Conservation (phyloP, 495 filamentous ascomycete species). For the Neurospora sp. region DNA sequence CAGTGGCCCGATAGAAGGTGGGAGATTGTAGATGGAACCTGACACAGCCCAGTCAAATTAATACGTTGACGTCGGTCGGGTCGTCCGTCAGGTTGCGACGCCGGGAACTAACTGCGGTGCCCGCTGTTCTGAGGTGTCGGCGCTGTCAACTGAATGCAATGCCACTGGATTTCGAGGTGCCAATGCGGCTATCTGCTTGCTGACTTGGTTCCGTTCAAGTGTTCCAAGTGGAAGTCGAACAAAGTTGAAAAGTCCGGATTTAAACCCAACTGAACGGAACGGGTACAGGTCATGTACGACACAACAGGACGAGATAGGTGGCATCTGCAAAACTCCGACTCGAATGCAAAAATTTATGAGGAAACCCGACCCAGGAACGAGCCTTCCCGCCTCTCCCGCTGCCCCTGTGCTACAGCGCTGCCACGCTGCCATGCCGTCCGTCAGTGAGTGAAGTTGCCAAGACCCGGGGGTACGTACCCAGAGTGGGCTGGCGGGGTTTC, state of each 20-base stretch:
- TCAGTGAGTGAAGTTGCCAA: neutral
- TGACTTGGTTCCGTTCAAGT: neutral
- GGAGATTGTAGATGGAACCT: neutral
- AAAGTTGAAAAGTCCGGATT: neutral
- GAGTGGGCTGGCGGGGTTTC: neutral
- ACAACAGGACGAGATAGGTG: neutral
- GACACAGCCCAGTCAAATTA: conserved; percentile 10
- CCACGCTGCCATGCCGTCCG: neutral
- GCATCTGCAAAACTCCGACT: neutral
- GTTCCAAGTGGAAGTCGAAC: neutral
- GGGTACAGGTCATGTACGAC: neutral
- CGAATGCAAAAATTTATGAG: neutral
- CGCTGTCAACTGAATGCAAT: neutral
- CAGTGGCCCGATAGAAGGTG: neutral
- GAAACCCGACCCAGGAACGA: neutral
- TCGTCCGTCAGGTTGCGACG: neutral
- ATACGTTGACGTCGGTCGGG: neutral
- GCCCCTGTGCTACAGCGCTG: neutral
- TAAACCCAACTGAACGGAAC: neutral
- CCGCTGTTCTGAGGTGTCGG: neutral
- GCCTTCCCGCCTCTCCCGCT: neutral
- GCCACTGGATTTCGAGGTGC: neutral
- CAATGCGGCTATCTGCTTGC: neutral
- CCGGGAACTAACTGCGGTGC: neutral
- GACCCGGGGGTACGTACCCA: neutral